Base-by-base conservation (phyloP, 805 yeast genomes). In the Starmerella roubikii region DNA sequence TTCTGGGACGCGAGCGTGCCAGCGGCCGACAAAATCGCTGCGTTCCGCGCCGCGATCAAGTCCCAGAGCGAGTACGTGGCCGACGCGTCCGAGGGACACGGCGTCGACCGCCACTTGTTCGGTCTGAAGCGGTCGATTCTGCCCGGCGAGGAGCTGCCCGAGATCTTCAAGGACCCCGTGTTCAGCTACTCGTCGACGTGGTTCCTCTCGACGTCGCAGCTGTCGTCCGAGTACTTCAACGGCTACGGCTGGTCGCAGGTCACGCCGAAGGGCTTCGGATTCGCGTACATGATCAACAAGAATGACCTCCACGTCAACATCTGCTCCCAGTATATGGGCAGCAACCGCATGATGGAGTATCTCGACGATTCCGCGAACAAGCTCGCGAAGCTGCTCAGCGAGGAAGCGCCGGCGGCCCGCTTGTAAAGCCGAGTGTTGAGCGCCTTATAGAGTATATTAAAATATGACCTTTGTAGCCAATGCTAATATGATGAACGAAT, bases 181-280 rank as follows among this genome's bases (percentile, higher is more conserved):
- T 83, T 71, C 57, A 59, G 65, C 35, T 88, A 83, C 64, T 77
- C 93, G 5, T 65, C 75, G 24, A 72, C 81, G 33, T 88, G 98
- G 98, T 76, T 70, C 58, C 59, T 88, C 37, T 80, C 93, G 16
- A 75, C 94, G 2, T 84, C 95, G 1, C 97, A 88, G 61, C 68
- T 88, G 48, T 79, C 91, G 8, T 79, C 93, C 4, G 81, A 78
- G 52, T 67, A 67, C 59, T 82, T 84, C 62, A 84, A 84, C 57
- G 86, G 93, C 32, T 88, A 86, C 69, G 98, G 98, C 25, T 88
- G 85, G 83, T 74, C 94, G 16, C 94, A 93, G 59, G 97, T 91
- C 35, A 76, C 80, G 51, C 94, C 86, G 55, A 82, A 78, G 45
- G 98, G 98, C 8, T 76, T 81, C 53, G 98, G 97, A 7, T 69